These are phyloP conservation scores for Coprinopsis strossmayeri DNA, from an alignment of 768 basidiomycete genomes.

Conservation along the genomic window DNA sequence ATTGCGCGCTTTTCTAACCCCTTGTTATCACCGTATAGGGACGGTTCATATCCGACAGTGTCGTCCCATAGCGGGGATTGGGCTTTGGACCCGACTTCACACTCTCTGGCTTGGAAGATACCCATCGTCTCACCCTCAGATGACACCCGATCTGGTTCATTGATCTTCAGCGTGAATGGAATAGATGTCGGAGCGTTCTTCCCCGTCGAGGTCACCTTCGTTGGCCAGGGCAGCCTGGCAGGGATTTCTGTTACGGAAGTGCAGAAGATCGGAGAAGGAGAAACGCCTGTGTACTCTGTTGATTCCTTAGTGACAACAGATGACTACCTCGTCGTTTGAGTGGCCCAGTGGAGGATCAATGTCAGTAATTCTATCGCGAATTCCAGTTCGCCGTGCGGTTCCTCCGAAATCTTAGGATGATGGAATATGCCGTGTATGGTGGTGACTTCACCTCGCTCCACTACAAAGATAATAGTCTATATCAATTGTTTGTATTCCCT, in stretches of 20 bases:
- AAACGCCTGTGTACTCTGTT: constrained; percentile 38
- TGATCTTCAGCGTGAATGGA: constrained; percentile 86
- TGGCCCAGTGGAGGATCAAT: not conserved
- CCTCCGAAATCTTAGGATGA: too few species aligned
- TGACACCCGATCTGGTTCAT: constrained; percentile 65
- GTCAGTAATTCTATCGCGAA: too few species aligned
- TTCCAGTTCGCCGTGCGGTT: too few species aligned
- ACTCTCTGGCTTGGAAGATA: constrained; percentile 83
- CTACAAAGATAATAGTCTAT: too few species aligned
- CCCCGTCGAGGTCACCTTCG: constrained; percentile 83
- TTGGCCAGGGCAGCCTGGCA: constrained; percentile 73
- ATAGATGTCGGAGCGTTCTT: constrained; percentile 84
- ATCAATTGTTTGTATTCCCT: too few species aligned
- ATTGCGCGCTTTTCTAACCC: not conserved
- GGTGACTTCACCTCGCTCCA: too few species aligned
- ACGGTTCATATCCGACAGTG: constrained; percentile 82
- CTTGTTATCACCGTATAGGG: constrained; percentile 27
- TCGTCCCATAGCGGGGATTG: constrained; percentile 73
- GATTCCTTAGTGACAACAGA: constrained; percentile 49
- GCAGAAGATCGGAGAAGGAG: constrained; percentile 41
- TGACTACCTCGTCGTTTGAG: constrained; percentile 50
- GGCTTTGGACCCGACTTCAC: constrained; percentile 72
- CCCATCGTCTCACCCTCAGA: constrained; percentile 57
- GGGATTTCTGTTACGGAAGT: constrained; percentile 64
- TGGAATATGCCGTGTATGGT: too few species aligned